Evolutionary conservation across 2,329 filamentous ascomycete species (phyloP).

Genomic region (Pezicula neosporulosa): DNA sequence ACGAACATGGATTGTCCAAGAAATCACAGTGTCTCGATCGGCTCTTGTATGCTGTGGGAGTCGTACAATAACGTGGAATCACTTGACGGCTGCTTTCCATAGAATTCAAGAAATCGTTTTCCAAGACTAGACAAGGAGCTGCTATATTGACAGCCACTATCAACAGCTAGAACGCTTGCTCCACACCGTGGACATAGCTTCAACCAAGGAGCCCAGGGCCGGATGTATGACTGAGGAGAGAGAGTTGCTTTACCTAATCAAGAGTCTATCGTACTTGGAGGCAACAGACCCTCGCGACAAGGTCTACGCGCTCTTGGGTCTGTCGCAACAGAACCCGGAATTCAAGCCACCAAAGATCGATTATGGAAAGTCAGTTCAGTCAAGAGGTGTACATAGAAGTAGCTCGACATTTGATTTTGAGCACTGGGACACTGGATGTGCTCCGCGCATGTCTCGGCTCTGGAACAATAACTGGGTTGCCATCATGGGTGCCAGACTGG

Average conservation of each 20-base stretch:
- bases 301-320: background rate
- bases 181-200: background rate
- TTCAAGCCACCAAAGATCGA: background rate
- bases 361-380: background rate
- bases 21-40: background rate
- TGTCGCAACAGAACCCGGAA: background rate
- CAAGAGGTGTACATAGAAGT: background rate
- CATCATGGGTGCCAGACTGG: constrained; percentile 2
- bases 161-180: background rate
- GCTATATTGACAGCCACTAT: background rate
- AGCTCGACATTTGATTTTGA: background rate
- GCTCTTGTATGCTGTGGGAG: background rate
- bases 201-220: background rate
- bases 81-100: background rate
- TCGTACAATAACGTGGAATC: background rate
- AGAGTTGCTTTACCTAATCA: background rate
- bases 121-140: background rate
- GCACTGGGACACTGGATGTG: background rate
- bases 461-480: background rate
- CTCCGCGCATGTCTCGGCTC: background rate
- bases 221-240: background rate
- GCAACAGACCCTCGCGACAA: background rate
- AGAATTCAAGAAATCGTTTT: background rate
- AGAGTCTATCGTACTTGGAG: background rate
- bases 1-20: background rate